These are phyloP conservation scores for Platanthera zijinensis DNA, from an alignment of 106 monocot species.

Conservation along the genomic window DNA sequence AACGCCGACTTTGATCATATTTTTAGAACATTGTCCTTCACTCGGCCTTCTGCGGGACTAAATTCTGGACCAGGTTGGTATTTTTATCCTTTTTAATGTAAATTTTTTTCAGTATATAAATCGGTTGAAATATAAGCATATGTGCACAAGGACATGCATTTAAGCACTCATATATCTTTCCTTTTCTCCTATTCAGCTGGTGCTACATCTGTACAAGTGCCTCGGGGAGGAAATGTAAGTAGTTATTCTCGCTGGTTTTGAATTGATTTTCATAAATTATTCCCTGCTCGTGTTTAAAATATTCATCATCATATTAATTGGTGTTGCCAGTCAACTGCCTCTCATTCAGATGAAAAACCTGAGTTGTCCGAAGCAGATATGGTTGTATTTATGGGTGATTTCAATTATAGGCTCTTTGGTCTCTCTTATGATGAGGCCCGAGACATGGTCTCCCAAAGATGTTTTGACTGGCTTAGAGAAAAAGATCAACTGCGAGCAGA, in stretches of 20 bases:
- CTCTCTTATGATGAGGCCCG: conserved; percentile 70
- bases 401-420: conserved; percentile 59
- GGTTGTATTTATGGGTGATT: conserved; percentile 69
- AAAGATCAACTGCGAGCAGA: conserved; percentile 72
- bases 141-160: not conserved
- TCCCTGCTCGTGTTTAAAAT: not conserved
- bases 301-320: not conserved
- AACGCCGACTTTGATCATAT: conserved; percentile 71
- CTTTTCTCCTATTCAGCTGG: conserved; percentile 25
- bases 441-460: conserved; percentile 73
- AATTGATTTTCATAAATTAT: not conserved
- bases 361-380: conserved; percentile 69
- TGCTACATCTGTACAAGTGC: conserved; percentile 41
- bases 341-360: conserved; percentile 45
- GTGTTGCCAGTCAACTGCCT: conserved; percentile 28
- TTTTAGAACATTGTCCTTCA: conserved; percentile 53
- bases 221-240: conserved; percentile 44
- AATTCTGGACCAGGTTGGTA: conserved; percentile 39
- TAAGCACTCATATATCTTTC: not conserved
- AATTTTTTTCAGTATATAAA: not conserved
- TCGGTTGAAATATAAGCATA: not conserved
- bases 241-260: not conserved
- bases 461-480: conserved; percentile 76
- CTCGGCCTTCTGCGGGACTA: conserved; percentile 32
- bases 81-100: not conserved